Evolutionary conservation across 2,329 filamentous ascomycete species (phyloP), one percentile per base, ranked within the genome.

Genomic region (Paecilomyces dactylethromorphus): DNA sequence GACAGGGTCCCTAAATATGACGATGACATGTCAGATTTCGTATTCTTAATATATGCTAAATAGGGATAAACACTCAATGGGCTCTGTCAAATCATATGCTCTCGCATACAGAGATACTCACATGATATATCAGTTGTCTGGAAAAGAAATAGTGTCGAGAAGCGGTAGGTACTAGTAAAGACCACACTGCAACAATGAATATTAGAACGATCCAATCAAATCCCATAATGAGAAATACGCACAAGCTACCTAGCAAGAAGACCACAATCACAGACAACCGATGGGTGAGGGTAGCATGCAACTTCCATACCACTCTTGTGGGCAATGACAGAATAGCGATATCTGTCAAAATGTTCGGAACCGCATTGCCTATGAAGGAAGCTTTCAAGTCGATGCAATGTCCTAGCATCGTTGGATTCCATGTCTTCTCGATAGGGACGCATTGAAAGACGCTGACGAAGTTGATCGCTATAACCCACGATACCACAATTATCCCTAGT

Each of bases 391-490:
- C 72, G 63, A 82, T 79, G 62, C 81, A 84, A 3, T 64, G 65
- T 1, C 81, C 81, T 0, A 78, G 76, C 0, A 81, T 57, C 0
- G 73, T 64, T 0, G 74, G 74, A 22, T 81, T 73, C 81, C 81
- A 83, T 0, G 80, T 68, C 65, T 81, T 82, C 54, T 75, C 65
- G 6, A 83, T 75, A 0, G 81, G 81, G 0, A 76, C 71, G 68
- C 81, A 84, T 64, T 82, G 79, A 63, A 84, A 83, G 59, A 82
- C 75, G 66, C 78, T 79, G 49, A 82, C 71, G 56, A 79, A 79
- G 8, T 78, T 78, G 61, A 81, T 78, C 58, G 71, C 72, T 32
- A 82, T 68, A 31, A 76, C 75, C 80, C 81, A 83, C 22, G 68
- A 67, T 58, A 82, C 71, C 39, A 79, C 73, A 6, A 83, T 76